phyloP scores from a whole-genome alignment of 495 filamentous ascomycete genomes.

The Xylaria acuta region DNA sequence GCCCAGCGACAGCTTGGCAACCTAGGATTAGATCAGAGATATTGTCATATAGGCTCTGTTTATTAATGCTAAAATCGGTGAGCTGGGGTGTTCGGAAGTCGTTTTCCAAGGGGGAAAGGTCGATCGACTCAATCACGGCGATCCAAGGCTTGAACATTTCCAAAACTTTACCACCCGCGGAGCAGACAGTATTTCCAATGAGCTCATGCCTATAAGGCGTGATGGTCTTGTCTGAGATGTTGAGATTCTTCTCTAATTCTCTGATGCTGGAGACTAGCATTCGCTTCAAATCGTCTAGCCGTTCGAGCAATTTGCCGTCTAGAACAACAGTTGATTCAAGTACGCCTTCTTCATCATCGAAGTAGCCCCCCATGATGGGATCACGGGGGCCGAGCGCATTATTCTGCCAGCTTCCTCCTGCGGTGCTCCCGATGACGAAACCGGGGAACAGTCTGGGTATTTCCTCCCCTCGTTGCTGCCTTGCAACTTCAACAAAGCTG shows the following conservation, averaged over 20 bases:
- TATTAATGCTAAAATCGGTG: conserved; percentile 85
- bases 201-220: conserved; percentile 71
- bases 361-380: conserved; percentile 74
- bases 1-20: conserved; percentile 86
- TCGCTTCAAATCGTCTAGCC: conserved; percentile 81
- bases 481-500: conserved; percentile 93
- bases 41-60: conserved; percentile 90
- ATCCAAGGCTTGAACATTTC: conserved; percentile 90
- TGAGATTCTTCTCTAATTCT: conserved; percentile 83
- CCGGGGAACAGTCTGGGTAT: conserved; percentile 90
- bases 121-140: conserved; percentile 84
- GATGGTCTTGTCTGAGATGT: conserved; percentile 76
- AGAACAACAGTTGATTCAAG: conserved; percentile 75
- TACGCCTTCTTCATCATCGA: conserved; percentile 82
- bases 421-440: conserved; percentile 81
- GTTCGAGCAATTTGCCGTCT: conserved; percentile 77
- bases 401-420: conserved; percentile 92
- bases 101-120: conserved; percentile 75
- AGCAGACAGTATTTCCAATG: conserved; percentile 76
- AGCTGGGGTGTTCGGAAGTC: conserved; percentile 83
- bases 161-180: conserved; percentile 74
- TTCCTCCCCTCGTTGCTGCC: conserved; percentile 86
- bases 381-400: conserved; percentile 76
- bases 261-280: conserved; percentile 82
- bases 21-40: conserved; percentile 86